Conservation (phyloP, 2,329 filamentous ascomycete species). For the Nothopassalora personata region DNA sequence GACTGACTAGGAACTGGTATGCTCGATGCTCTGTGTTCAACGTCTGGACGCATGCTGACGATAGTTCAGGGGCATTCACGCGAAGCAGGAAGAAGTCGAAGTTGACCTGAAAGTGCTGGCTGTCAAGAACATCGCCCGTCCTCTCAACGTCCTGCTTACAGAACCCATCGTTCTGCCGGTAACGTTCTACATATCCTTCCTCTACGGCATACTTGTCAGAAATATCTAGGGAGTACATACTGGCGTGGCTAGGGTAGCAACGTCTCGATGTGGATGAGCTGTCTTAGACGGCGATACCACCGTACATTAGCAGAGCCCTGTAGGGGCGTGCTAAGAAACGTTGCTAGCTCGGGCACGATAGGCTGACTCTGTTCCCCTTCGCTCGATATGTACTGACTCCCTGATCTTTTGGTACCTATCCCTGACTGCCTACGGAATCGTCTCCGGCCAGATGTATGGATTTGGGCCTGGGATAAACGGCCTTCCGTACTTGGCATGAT, state of each 20-base stretch:
- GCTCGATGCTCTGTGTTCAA: conserved; percentile 5
- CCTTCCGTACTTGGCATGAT: conserved; percentile 77
- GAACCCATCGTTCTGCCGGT: conserved; percentile 47
- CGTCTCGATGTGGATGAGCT: no score
- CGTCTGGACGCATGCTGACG: neutral
- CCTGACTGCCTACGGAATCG: conserved; percentile 75
- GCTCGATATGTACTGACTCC: no score
- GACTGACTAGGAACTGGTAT: conserved; percentile 29
- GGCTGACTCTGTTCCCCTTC: no score
- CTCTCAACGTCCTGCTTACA: conserved; percentile 44
- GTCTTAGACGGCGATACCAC: no score
- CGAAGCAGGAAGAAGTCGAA: conserved; percentile 40
- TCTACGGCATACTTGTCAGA: conserved; percentile 27
- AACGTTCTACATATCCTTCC: conserved; percentile 38
- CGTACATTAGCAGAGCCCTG: no score
- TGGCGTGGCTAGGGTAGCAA: no score
- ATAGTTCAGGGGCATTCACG: conserved; percentile 43
- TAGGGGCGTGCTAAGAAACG: no score
- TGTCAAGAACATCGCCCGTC: conserved; percentile 35
- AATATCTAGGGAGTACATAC: no score
- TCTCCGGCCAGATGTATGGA: conserved; percentile 66
- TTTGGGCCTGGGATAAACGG: conserved; percentile 66
- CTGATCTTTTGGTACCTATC: conserved; percentile 58
- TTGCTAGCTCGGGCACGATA: no score
- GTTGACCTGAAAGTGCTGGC: conserved; percentile 33